phyloP scores from a whole-genome alignment of 2,329 filamentous ascomycete genomes.

The Cladophialophora yegresii region DNA sequence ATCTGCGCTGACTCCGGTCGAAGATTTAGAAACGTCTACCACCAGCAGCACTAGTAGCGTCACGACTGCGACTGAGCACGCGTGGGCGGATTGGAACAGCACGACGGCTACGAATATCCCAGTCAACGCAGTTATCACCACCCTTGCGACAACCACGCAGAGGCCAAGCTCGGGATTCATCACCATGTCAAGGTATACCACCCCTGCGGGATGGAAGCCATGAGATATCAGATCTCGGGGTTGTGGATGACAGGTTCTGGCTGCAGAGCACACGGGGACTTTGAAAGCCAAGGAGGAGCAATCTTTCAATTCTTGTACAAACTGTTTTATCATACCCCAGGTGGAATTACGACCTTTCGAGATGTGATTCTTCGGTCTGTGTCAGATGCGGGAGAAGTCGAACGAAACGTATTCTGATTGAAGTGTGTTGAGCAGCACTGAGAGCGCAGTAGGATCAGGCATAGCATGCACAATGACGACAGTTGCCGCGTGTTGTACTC shows the following conservation, averaged over 20 bases:
- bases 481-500: not conserved
- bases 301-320: constrained; percentile 29
- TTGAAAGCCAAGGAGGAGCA: not conserved
- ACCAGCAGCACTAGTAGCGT: constrained; percentile 6
- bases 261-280: not conserved
- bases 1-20: not conserved
- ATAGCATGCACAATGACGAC: constrained; percentile 9
- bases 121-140: constrained; percentile 4
- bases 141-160: constrained; percentile 2
- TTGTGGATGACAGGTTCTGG: not conserved
- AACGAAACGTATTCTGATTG: no score
- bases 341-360: not conserved
- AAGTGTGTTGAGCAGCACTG: not conserved
- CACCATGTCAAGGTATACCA: constrained; percentile 25
- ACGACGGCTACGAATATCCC: not conserved
- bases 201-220: constrained; percentile 25
- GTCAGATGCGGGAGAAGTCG: no score
- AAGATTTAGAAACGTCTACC: not conserved
- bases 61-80: not conserved
- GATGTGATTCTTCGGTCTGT: not conserved
- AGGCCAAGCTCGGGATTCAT: constrained; percentile 26
- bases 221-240: not conserved
- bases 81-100: constrained; percentile 6
- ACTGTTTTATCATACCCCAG: not conserved
- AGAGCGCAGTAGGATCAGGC: not conserved